Evolutionary conservation across 2,329 filamentous ascomycete genomes (phyloP).

Genomic region (Dissoconium aciculare): DNA sequence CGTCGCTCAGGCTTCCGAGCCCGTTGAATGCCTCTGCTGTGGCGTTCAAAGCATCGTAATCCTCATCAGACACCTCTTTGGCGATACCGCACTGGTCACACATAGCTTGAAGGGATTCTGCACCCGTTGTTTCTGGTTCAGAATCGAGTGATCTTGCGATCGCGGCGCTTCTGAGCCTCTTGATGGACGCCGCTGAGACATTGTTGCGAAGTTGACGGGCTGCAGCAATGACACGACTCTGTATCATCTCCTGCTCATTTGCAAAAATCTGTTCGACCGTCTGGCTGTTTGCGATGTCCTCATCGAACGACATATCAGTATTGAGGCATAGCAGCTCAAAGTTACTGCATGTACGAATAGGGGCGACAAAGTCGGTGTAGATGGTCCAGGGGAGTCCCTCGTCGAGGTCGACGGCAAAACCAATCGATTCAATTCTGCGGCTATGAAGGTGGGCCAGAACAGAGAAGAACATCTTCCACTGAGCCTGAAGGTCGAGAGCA

Average conservation of each 20-base stretch:
- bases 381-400: slow-evolving; percentile 68
- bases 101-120: slow-evolving; percentile 59
- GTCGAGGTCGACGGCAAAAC: slow-evolving; percentile 57
- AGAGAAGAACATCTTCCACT: slow-evolving; percentile 84
- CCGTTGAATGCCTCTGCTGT: slow-evolving; percentile 51
- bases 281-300: slow-evolving; percentile 2
- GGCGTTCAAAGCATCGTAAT: slow-evolving; percentile 54
- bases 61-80: slow-evolving; percentile 67
- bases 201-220: slow-evolving; percentile 9
- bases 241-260: slow-evolving; percentile 14
- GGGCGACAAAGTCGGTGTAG: slow-evolving; percentile 65
- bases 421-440: slow-evolving; percentile 66
- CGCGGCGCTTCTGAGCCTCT: slow-evolving; percentile 7
- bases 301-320: slow-evolving; percentile 12
- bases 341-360: slow-evolving; percentile 63
- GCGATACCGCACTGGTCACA: slow-evolving; percentile 67
- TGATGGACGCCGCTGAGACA: slow-evolving; percentile 9
- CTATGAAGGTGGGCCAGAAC: slow-evolving; percentile 76
- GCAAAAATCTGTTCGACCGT: slow-evolving; percentile 22
- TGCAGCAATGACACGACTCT: slow-evolving; percentile 12
- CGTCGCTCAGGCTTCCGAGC: slow-evolving; percentile 35
- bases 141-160: slow-evolving; percentile 8
- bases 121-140: slow-evolving; percentile 27
- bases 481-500: slow-evolving; percentile 55
- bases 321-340: slow-evolving; percentile 67